These are phyloP conservation scores for Dipodascopsis uninucleata DNA, from an alignment of 805 yeast species.

Conservation along the genomic window DNA sequence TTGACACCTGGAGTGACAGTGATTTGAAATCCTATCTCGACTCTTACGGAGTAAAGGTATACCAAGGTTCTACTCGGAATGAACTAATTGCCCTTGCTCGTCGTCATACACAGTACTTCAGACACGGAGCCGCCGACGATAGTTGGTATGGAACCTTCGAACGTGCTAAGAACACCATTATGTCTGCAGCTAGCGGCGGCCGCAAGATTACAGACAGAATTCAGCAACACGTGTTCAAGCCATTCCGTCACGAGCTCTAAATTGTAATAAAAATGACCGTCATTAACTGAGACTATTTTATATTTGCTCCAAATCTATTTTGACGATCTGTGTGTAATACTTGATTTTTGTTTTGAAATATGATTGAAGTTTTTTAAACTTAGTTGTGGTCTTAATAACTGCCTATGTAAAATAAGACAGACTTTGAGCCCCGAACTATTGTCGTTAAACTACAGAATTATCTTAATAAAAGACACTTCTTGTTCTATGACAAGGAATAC, in stretches of 20 bases:
- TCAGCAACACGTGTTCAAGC: slow-evolving; percentile 12
- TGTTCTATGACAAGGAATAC: slow-evolving; percentile 39
- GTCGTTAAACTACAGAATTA: too few species aligned
- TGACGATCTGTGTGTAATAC: background rate
- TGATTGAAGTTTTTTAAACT: background rate
- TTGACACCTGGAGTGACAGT: slow-evolving; percentile 51
- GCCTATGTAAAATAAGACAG: background rate
- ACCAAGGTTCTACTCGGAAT: slow-evolving; percentile 26
- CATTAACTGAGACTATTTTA: background rate
- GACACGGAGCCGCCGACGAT: slow-evolving; percentile 21
- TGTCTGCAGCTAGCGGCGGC: slow-evolving; percentile 12
- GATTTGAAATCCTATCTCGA: slow-evolving; percentile 56
- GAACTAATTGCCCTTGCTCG: slow-evolving; percentile 29
- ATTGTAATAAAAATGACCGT: slow-evolving; percentile 4
- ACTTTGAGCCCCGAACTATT: too few species aligned
- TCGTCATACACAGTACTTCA: slow-evolving; percentile 14
- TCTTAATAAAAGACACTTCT: slow-evolving; percentile 33
- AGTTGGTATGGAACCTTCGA: slow-evolving; percentile 14
- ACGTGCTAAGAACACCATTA: slow-evolving; percentile 7
- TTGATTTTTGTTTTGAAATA: background rate
- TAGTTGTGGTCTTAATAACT: background rate
- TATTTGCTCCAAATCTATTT: background rate
- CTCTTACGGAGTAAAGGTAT: slow-evolving; percentile 39
- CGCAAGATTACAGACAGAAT: slow-evolving; percentile 11
- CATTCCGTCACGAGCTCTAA: too few species aligned